phyloP scores from a whole-genome alignment of 2,329 filamentous ascomycete species.

The Orbilia brochopaga region DNA sequence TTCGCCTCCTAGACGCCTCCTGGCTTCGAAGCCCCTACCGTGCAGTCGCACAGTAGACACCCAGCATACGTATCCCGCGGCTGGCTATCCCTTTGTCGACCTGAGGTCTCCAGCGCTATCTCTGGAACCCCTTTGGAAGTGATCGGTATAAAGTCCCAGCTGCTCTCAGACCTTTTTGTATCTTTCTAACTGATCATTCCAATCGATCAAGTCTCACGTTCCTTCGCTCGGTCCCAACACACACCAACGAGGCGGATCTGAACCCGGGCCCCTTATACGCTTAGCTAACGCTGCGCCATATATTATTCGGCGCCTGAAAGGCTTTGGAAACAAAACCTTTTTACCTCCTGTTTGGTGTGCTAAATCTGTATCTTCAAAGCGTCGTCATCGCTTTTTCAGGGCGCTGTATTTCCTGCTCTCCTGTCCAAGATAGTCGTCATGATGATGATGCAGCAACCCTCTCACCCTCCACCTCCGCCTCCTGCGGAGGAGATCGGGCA shows the following conservation, averaged over 20 bases:
- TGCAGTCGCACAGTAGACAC: slow-evolving; percentile 28
- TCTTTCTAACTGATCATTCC: neutral
- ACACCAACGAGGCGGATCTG: slow-evolving; percentile 1
- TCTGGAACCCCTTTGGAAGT: neutral
- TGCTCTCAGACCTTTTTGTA: neutral
- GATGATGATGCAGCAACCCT: slow-evolving; percentile 38
- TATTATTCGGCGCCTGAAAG: neutral
- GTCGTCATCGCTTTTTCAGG: slow-evolving; percentile 1
- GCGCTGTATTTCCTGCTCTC: neutral
- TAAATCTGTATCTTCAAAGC: neutral
- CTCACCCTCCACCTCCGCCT: slow-evolving; percentile 42
- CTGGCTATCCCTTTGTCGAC: neutral
- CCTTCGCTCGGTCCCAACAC: neutral
- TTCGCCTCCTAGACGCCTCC: slow-evolving; percentile 17
- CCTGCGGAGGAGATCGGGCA: slow-evolving; percentile 32
- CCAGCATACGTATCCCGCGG: slow-evolving; percentile 4
- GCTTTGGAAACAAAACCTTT: neutral
- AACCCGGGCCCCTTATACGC: slow-evolving; percentile 1
- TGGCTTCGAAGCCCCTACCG: slow-evolving; percentile 30
- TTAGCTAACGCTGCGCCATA: neutral
- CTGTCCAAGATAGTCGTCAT: neutral
- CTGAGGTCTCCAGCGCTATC: neutral
- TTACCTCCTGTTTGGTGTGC: neutral
- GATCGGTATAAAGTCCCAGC: neutral
- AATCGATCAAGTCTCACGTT: neutral